Percentiles rank a stretch among this genome's conserved stretches.
These are phyloP conservation scores for Trypanosoma melophagium DNA, from an alignment of 208 protist genomes.

Conservation along the genomic window DNA sequence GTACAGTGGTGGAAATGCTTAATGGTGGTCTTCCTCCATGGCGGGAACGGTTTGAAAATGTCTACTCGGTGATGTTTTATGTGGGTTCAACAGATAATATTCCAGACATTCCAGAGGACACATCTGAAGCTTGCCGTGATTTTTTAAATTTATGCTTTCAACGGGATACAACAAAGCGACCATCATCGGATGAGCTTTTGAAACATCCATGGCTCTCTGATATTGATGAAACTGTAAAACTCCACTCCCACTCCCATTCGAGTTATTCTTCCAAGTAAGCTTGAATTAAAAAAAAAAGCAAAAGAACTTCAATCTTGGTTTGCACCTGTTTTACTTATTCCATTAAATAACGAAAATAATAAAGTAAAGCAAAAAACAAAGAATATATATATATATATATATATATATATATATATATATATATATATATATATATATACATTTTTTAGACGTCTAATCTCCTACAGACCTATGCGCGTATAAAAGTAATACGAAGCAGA, in stretches of 20 bases:
- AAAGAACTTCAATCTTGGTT: no score
- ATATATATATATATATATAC: no score
- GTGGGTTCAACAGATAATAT: conserved; percentile 73
- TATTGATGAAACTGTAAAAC: neutral
- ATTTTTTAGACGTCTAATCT: no score
- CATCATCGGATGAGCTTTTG: conserved; percentile 71
- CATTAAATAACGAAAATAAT: no score
- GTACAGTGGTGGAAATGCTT: conserved; percentile 92
- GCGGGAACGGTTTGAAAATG: conserved; percentile 78
- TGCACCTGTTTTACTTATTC: no score
- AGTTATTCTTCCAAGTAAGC: neutral
- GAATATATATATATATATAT: no score
- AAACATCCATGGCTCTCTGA: conserved; percentile 63
- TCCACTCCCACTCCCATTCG: neutral
- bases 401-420: no score
- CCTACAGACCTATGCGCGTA: no score
- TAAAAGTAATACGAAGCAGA: no score
- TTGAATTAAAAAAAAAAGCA: no score
- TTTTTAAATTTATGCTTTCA: conserved; percentile 80
- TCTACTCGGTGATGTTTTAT: conserved; percentile 79
- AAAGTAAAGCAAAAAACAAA: no score
- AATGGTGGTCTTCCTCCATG: conserved; percentile 79
- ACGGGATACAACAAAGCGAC: conserved; percentile 64
- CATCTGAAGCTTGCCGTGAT: conserved; percentile 63
- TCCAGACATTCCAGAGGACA: conserved; percentile 65